Evolutionary conservation across 106 monocot species (phyloP), one percentile per base, ranked within the genome.

Genomic region (Dendrobium catenatum): DNA sequence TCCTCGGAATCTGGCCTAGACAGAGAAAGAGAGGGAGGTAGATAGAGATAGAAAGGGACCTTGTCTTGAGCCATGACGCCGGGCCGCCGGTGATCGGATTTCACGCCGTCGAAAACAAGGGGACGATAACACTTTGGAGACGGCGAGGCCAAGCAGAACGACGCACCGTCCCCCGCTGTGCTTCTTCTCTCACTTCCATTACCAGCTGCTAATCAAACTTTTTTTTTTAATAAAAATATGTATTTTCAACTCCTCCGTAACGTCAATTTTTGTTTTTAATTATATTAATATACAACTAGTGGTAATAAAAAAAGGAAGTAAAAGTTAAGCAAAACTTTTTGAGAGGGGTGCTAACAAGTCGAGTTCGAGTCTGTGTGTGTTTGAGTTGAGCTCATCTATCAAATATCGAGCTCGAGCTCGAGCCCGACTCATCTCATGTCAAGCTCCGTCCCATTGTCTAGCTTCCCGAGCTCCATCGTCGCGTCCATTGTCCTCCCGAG

Each of bases 51-150:
- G 74, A 74, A n/a, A 43, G 74, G 19, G 3, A 42, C 74, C 42
- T 74, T 74, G 4, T 74, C 74, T 43, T 74, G 74, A 19, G 74
- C 74, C 42, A 74, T 74, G 42, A 43, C 18, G 42, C 19, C 74
- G 19, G 5, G 41, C 13, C 42, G 43, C 31, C 41, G 74, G 74
- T 18, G 42, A 18, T 4, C 41, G 19, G 74, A 74, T 0, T 43
- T 72, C 72, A 72, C 72, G 33, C 26, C 72, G 72, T 37, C 72
- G 72, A 72, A 13, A 10, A 15, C 26, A 37, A 27, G 33, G 31
- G 33, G 74, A 18, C 16, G 42, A 20, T 43, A 42, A 43, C 42
- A 19, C 43, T 74, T 43, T 3, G 42, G 74, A 70, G 33, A 33
- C 41, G 33, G 42, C 74, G 43, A 43, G 43, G 74, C 74, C 42